Conservation (phyloP, 2,329 filamentous ascomycete genomes). For the Thelonectria discophora region DNA sequence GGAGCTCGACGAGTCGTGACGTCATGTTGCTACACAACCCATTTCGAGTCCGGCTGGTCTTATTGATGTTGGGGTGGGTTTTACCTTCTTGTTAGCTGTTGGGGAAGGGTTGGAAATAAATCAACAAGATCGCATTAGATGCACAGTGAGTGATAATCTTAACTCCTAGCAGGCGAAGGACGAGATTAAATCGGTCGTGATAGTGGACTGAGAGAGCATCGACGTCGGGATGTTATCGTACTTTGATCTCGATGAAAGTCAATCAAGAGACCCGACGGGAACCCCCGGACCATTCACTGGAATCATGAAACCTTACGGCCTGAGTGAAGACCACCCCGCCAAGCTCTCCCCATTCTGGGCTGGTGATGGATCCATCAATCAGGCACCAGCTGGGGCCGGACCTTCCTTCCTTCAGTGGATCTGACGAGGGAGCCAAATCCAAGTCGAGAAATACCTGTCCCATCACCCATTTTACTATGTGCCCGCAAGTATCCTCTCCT, state of each 20-base stretch:
- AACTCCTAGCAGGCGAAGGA: background rate
- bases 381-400: background rate
- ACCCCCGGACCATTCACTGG: background rate
- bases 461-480: background rate
- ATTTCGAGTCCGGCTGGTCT: background rate
- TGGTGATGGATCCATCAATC: background rate
- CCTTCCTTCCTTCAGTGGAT: constrained; percentile 1
- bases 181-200: background rate
- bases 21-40: constrained; percentile 33
- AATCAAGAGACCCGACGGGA: background rate
- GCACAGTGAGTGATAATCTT: no score
- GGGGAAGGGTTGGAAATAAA: background rate
- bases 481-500: background rate
- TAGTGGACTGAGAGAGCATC: no score
- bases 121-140: background rate
- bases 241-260: no score
- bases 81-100: background rate
- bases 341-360: background rate
- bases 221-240: no score
- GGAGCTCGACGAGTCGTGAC: constrained; percentile 34
- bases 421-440: constrained; percentile 5
- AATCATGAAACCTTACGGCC: background rate
- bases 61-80: background rate
- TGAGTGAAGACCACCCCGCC: constrained; percentile 14
- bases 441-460: constrained; percentile 12